Conservation (phyloP, 2,329 filamentous ascomycete genomes). For the Colletotrichum brevisporum region DNA sequence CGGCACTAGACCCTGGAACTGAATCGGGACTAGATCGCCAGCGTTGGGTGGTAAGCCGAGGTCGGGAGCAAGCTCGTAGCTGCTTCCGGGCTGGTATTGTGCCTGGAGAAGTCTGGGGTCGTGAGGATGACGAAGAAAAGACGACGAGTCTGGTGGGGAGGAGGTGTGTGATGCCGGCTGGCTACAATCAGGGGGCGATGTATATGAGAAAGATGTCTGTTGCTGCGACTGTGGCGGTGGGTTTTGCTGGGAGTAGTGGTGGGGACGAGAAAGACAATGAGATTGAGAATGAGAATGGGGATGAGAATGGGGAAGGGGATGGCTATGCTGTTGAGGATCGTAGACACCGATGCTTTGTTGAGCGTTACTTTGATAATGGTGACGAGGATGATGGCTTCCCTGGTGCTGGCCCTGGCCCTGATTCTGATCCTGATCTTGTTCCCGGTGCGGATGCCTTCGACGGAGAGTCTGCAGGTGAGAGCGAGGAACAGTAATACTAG, state of each 20-base stretch:
- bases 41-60: constrained; percentile 8
- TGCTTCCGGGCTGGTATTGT: constrained; percentile 27
- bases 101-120: constrained; percentile 39
- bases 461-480: not conserved
- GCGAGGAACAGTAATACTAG: not conserved
- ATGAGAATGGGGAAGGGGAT: not conserved
- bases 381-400: constrained; percentile 1
- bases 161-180: constrained; percentile 10
- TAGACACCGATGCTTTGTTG: not conserved
- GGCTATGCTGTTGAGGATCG: constrained; percentile 8
- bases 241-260: not conserved
- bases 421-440: not conserved
- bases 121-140: constrained; percentile 38
- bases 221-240: not conserved
- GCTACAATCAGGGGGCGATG: constrained; percentile 2
- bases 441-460: not conserved
- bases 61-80: constrained; percentile 15
- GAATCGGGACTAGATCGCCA: constrained; percentile 33
- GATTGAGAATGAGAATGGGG: not conserved
- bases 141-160: constrained; percentile 17
- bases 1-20: constrained; percentile 5
- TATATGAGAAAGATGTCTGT: not conserved
- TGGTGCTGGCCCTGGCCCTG: constrained; percentile 1
- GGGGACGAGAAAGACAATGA: no score
- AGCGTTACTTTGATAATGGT: not conserved